Base-by-base conservation (phyloP, 306 rosid genomes). In the Lablab purpureus region DNA sequence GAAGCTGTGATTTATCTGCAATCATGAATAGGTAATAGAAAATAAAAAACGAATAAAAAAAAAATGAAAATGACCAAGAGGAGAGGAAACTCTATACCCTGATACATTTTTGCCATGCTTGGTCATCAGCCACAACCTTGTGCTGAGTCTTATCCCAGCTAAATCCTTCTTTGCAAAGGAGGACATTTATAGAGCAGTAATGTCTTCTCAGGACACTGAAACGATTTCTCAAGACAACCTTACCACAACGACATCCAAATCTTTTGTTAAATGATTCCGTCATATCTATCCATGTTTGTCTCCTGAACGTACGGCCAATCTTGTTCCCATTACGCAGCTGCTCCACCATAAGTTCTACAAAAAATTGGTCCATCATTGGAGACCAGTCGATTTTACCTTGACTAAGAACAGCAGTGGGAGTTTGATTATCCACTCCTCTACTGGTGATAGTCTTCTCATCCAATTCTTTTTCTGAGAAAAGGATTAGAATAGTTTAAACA, bases 241-340 rank as follows among this genome's bases (percentile, higher is more conserved):
- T 86, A 59, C 90, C 80, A 12, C 52, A 80, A 8, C 70, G 78
- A 80, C 71, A 63, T 60, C 75, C 73, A 47, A 88, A 88, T 80
- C 86, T 84, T 6, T 80, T 50, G 18, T 88, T 88, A 74, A 82
- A 86, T 21, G 68, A 82, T 13, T 78, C 80, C 36, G 81, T 71
- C 92, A 88, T 88, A 80, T 80, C 83, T 37, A 51, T 28, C 90
- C 92, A 88, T 22, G 92, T 71, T 77, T 84, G 78, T 78, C 81
- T 88, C 82, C 78, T 82, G 59, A 88, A 88, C 5, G 85, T 41
- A 4, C 84, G 81, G 25, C 74, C 88, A 74, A 73, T 72, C 80
- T 88, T 86, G 77, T 74, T 82, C 76, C 92, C 90, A 73, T 86
- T 88, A 59, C 37, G 32, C 55, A 86, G 73, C 52, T 84, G 90